Conservation (phyloP, 73 alveolate genomes). For the Paramecium sexaurelia region DNA sequence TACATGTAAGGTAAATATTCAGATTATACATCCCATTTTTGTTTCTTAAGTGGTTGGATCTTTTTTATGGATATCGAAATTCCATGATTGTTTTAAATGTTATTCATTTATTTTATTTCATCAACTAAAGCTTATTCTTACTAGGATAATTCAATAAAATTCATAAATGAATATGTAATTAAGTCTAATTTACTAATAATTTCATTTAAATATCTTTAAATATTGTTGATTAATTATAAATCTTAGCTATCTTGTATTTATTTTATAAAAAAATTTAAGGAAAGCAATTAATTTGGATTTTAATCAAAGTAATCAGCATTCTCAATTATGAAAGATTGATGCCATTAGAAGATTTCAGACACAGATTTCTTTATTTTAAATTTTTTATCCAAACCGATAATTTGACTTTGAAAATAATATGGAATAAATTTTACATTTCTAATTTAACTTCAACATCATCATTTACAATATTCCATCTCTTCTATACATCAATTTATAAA, state of each 20-base stretch:
- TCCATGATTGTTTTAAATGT: not conserved
- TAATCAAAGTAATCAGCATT: not conserved
- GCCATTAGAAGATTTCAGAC: not conserved
- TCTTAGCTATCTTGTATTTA: not conserved
- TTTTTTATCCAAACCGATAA: not conserved
- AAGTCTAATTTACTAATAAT: not conserved
- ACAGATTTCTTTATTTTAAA: not conserved
- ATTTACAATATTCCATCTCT: not conserved
- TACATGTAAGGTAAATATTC: conserved; percentile 1
- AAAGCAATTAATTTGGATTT: not conserved
- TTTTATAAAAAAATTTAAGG: not conserved
- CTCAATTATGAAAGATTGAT: not conserved
- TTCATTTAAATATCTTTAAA: not conserved
- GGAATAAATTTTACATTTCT: not conserved
- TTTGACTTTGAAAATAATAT: not conserved
- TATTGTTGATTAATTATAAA: not conserved
- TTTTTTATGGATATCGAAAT: not conserved
- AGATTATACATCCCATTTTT: conserved; percentile 4
- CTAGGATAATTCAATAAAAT: not conserved
- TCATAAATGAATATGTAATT: not conserved
- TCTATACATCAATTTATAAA: conserved; percentile 1
- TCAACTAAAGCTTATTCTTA: not conserved
- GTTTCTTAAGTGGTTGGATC: not conserved
- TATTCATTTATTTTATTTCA: not conserved
- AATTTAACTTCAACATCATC: not conserved